Percentiles rank a stretch among this genome's conserved stretches.
Conservation (phyloP, 768 basidiomycete genomes). For the Lactarius indigo region DNA sequence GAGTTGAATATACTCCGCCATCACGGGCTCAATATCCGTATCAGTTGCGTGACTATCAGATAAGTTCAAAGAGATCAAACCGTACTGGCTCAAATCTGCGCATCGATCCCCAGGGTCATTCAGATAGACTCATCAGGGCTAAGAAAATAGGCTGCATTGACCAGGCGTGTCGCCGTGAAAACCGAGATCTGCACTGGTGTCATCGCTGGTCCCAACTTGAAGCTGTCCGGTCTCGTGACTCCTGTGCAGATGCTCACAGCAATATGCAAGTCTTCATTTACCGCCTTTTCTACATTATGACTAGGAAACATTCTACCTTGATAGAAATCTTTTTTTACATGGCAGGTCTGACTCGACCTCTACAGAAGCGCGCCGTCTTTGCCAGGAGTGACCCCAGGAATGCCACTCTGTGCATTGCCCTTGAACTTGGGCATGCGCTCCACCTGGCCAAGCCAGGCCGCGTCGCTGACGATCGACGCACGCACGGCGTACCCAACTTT, state of each 20-base stretch:
- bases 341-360: neutral
- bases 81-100: too few relatives aligned
- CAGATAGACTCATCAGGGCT: too few relatives aligned
- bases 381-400: slow-evolving; percentile 3
- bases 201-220: too few relatives aligned
- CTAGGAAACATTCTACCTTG: neutral
- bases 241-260: too few relatives aligned
- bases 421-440: slow-evolving; percentile 5
- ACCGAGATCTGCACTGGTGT: too few relatives aligned
- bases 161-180: too few relatives aligned
- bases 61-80: too few relatives aligned
- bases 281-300: neutral
- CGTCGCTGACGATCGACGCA: slow-evolving; percentile 25
- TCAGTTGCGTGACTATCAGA: neutral
- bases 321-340: neutral
- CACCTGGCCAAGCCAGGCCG: slow-evolving; percentile 7
- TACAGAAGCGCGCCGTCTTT: neutral
- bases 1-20: neutral
- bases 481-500: slow-evolving; percentile 16
- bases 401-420: slow-evolving; percentile 3
- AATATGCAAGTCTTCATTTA: too few relatives aligned
- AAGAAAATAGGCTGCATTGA: too few relatives aligned
- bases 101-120: too few relatives aligned
- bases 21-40: neutral
- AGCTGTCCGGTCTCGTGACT: neutral